Percentiles rank a stretch among this genome's conserved stretches.
phyloP scores from a whole-genome alignment of 2,329 filamentous ascomycete genomes.

The Karstenula rhodostoma region DNA sequence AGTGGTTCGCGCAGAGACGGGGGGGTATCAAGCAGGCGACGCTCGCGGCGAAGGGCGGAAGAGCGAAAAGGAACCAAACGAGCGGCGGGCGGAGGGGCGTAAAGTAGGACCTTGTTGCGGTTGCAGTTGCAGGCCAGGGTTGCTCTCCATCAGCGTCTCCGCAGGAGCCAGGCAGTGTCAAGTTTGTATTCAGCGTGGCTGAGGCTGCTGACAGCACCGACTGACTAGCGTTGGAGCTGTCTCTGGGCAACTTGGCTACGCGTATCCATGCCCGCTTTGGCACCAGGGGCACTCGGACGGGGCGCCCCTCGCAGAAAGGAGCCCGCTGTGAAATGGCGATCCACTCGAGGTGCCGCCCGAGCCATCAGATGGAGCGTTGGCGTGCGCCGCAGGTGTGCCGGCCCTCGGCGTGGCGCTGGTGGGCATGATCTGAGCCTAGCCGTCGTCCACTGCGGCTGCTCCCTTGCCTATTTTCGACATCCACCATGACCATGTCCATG shows the following conservation, averaged over 20 bases:
- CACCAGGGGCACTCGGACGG: neutral
- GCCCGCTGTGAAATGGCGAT: neutral
- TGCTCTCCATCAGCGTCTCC: slow-evolving; percentile 16
- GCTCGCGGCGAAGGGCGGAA: slow-evolving; percentile 6
- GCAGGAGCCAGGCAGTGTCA: slow-evolving; percentile 13
- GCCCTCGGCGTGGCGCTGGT: slow-evolving; percentile 2
- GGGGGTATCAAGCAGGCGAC: slow-evolving; percentile 36
- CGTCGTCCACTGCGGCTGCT: slow-evolving; percentile 8
- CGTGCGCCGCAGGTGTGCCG: neutral
- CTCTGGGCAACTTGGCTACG: slow-evolving; percentile 13
- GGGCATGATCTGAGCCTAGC: neutral
- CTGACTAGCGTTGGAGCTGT: slow-evolving; percentile 6
- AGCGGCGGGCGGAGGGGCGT: slow-evolving; percentile 3
- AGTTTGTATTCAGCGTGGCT: slow-evolving; percentile 17
- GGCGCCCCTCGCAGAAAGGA: neutral
- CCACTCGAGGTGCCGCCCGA: neutral
- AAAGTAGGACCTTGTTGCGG: neutral
- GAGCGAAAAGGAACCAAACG: slow-evolving; percentile 7
- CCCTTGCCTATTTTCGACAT: neutral
- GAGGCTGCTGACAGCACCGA: slow-evolving; percentile 14
- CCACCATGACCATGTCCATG: neutral
- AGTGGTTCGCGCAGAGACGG: slow-evolving; percentile 24
- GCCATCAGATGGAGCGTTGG: neutral
- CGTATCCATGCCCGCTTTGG: slow-evolving; percentile 2
- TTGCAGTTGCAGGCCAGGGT: slow-evolving; percentile 4